Percentiles rank a stretch among this genome's conserved stretches.
Conservation (phyloP, 1,139 yeast genomes). For the Candida tetrigidarum region DNA sequence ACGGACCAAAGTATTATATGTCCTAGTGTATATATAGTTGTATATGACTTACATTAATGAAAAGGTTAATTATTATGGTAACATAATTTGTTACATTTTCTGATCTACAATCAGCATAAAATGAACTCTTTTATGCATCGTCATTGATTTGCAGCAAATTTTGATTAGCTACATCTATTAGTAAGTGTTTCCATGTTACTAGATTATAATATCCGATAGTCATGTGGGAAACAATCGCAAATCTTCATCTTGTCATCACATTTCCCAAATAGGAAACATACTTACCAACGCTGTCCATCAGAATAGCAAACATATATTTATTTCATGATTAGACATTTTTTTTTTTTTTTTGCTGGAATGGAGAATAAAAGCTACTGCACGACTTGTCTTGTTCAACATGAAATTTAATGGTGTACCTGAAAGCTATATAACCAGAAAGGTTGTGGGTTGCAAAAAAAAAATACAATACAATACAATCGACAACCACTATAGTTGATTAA, state of each 20-base stretch:
- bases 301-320: background rate
- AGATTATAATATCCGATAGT: no score
- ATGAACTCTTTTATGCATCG: no score
- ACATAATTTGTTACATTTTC: no score
- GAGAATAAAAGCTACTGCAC: background rate
- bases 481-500: background rate
- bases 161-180: no score
- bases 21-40: slow-evolving; percentile 35
- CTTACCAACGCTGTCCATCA: background rate
- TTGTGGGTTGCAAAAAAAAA: background rate
- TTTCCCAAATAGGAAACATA: background rate
- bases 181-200: no score
- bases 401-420: background rate
- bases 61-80: background rate
- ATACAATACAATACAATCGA: no score
- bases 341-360: no score
- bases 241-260: no score
- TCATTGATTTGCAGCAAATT: no score
- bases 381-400: background rate
- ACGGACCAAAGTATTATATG: slow-evolving; percentile 93
- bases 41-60: background rate
- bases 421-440: background rate
- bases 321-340: background rate
- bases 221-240: no score
- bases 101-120: no score